Conservation (phyloP, 2,329 filamentous ascomycete genomes). For the Clarireedia homoeocarpa region DNA sequence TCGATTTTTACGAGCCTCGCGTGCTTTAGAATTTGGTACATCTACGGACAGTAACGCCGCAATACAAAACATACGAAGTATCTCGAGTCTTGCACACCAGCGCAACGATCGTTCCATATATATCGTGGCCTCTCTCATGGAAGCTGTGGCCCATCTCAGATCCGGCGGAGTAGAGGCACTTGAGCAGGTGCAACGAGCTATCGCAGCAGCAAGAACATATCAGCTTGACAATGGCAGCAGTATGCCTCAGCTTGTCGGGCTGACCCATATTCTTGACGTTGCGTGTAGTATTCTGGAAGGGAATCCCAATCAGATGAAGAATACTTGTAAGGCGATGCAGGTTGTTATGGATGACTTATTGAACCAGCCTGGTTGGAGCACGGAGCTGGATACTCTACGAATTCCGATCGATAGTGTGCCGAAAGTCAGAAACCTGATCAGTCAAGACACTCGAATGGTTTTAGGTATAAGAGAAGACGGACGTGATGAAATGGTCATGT, state of each 20-base stretch:
- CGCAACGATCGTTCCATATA: slow-evolving; percentile 56
- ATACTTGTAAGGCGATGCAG: slow-evolving; percentile 58
- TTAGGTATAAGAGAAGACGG: slow-evolving; percentile 40
- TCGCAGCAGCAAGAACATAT: slow-evolving; percentile 65
- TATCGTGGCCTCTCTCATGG: slow-evolving; percentile 57
- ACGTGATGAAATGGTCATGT: slow-evolving; percentile 50
- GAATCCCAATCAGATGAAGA: slow-evolving; percentile 44
- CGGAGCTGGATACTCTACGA: slow-evolving; percentile 38
- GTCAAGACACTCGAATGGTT: slow-evolving; percentile 48
- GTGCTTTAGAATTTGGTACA: slow-evolving; percentile 55
- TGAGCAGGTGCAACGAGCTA: slow-evolving; percentile 63
- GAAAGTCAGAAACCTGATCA: slow-evolving; percentile 43
- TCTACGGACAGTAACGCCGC: slow-evolving; percentile 54
- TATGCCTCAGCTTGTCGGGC: slow-evolving; percentile 57
- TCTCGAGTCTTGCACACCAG: slow-evolving; percentile 50
- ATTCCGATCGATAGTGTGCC: slow-evolving; percentile 48
- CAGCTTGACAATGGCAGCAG: slow-evolving; percentile 58
- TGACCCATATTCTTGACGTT: slow-evolving; percentile 62
- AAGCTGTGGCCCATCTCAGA: slow-evolving; percentile 62
- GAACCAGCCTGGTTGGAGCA: slow-evolving; percentile 26
- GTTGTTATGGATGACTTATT: slow-evolving; percentile 50
- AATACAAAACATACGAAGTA: slow-evolving; percentile 60
- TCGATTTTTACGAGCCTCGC: slow-evolving; percentile 62
- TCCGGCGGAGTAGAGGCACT: slow-evolving; percentile 55
- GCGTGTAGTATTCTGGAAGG: slow-evolving; percentile 57